These are phyloP conservation scores for Candida pseudocylindracea DNA, from an alignment of 1,139 yeast genomes.

Conservation along the genomic window DNA sequence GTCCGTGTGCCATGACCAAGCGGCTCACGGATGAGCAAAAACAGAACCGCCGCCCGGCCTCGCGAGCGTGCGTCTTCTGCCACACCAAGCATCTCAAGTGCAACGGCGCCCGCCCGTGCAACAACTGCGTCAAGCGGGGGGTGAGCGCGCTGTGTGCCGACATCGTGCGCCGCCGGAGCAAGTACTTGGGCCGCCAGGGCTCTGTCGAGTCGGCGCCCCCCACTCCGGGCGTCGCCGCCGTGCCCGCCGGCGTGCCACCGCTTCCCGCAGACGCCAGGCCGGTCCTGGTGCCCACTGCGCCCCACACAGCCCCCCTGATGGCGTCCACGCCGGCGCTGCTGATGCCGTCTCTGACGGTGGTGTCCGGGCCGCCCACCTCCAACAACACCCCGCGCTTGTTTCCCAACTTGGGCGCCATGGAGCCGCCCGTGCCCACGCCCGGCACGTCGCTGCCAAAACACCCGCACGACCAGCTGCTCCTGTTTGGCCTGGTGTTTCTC, in stretches of 20 bases:
- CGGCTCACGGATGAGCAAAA: conserved; percentile 30
- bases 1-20: conserved; percentile 45
- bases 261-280: background rate
- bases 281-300: background rate
- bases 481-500: conserved; percentile 16
- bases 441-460: background rate
- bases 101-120: conserved; percentile 36
- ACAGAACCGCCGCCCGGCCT: conserved; percentile 31
- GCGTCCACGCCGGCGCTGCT: no score
- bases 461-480: background rate
- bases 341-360: no score
- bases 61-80: conserved; percentile 50
- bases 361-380: no score
- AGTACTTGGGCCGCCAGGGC: conserved; percentile 9
- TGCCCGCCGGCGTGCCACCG: no score
- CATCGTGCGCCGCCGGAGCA: conserved; percentile 34
- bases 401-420: background rate
- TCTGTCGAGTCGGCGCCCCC: no score
- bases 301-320: background rate
- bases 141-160: conserved; percentile 32
- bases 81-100: conserved; percentile 56
- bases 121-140: conserved; percentile 41
- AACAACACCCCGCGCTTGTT: no score
- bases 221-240: no score
- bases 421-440: background rate